Evolutionary conservation across 768 basidiomycete genomes (phyloP).

Genomic region (Dacryopinax spathularia): DNA sequence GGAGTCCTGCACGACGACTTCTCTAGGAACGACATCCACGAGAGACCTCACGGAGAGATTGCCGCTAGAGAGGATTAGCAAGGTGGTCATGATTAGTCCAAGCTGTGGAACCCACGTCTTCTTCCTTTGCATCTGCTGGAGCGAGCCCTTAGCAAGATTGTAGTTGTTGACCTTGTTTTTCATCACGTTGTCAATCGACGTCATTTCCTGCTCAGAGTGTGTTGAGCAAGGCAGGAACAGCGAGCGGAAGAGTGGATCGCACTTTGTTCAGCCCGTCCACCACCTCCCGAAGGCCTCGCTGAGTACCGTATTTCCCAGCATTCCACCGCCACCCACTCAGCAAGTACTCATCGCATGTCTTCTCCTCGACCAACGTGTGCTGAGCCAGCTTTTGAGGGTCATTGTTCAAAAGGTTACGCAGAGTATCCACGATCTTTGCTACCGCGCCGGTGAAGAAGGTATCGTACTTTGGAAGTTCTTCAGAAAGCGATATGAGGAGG

Average conservation of each 20-base stretch:
- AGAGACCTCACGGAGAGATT: slow-evolving; percentile 87
- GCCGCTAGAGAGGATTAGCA: slow-evolving; percentile 39
- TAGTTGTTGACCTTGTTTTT: slow-evolving; percentile 84
- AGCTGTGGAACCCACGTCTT: slow-evolving; percentile 46
- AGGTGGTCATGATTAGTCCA: slow-evolving; percentile 8
- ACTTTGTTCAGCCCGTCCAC: slow-evolving; percentile 79
- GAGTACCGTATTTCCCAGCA: slow-evolving; percentile 72
- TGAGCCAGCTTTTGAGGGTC: slow-evolving; percentile 61
- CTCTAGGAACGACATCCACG: slow-evolving; percentile 65
- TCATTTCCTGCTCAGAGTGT: slow-evolving; percentile 66
- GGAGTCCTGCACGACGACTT: slow-evolving; percentile 72
- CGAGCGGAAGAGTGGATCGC: slow-evolving; percentile 16
- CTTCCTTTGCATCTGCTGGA: slow-evolving; percentile 87
- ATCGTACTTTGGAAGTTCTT: slow-evolving; percentile 87
- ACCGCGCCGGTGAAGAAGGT: slow-evolving; percentile 70
- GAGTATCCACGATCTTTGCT: slow-evolving; percentile 86
- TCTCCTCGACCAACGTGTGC: slow-evolving; percentile 68
- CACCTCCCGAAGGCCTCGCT: slow-evolving; percentile 68
- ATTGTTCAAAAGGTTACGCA: slow-evolving; percentile 80
- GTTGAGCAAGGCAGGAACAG: background rate
- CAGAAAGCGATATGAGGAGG: slow-evolving; percentile 72
- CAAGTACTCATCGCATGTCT: slow-evolving; percentile 62
- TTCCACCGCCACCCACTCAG: slow-evolving; percentile 87
- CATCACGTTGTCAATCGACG: slow-evolving; percentile 85
- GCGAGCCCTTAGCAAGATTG: slow-evolving; percentile 82